A percentile compares a stretch with the other conserved stretches of the same genome.
Conservation (phyloP, 1,284 basidiomycete species). For the Malassezia pachydermatis region DNA sequence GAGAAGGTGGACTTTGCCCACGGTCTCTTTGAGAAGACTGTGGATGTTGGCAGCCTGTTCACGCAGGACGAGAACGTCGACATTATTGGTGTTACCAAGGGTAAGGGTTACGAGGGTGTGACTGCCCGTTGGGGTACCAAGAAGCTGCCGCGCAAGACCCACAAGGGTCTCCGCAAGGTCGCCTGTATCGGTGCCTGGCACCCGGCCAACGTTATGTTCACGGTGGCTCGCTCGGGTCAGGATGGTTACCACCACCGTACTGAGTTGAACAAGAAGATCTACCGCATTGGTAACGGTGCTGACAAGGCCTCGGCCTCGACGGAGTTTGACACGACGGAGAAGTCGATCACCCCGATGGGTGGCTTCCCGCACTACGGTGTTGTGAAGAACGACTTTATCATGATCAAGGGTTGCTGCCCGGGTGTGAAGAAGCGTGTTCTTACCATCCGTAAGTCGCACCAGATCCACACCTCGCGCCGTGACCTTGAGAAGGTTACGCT, state of each 20-base stretch:
- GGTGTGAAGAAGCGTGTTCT: conserved; percentile 97
- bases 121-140: conserved; percentile 98
- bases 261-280: conserved; percentile 79
- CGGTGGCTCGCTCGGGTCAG: conserved; percentile 98
- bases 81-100: conserved; percentile 96
- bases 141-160: conserved; percentile 96
- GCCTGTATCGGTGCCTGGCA: conserved; percentile 99
- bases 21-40: conserved; percentile 90
- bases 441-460: conserved; percentile 53
- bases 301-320: conserved; percentile 82
- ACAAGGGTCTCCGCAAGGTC: conserved; percentile 92
- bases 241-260: conserved; percentile 98
- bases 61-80: conserved; percentile 96
- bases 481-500: conserved; percentile 86
- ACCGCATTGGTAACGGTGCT: conserved; percentile 75
- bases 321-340: conserved; percentile 54
- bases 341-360: conserved; percentile 93
- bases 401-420: conserved; percentile 66
- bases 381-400: conserved; percentile 94
- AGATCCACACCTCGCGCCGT: conserved; percentile 44
- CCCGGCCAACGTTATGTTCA: conserved; percentile 99
- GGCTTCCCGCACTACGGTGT: conserved; percentile 99
- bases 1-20: conserved; percentile 98
- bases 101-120: conserved; percentile 99
- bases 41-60: conserved; percentile 76